Evolutionary conservation across 2,329 filamentous ascomycete species (phyloP).

Genomic region (Periconia digitata): DNA sequence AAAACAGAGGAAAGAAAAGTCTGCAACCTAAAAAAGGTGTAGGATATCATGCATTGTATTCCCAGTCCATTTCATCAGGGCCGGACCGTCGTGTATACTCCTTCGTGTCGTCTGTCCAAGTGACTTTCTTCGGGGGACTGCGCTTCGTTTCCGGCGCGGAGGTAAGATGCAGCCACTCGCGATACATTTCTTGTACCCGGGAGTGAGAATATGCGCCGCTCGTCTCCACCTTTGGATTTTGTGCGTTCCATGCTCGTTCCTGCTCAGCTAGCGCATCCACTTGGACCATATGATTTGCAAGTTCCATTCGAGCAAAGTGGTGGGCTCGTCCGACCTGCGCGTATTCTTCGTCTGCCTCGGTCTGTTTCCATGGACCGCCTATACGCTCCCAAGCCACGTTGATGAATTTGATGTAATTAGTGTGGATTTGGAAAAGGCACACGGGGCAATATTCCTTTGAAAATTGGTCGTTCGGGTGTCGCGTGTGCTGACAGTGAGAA

Average conservation of each 20-base stretch:
- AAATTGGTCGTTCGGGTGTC: background rate
- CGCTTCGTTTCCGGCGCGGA: background rate
- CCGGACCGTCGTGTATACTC: background rate
- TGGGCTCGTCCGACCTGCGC: background rate
- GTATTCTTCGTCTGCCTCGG: background rate
- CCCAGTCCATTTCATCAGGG: conserved; percentile 2
- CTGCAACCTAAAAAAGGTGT: too few relatives aligned
- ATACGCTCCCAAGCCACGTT: background rate
- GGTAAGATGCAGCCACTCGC: background rate
- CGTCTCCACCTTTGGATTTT: background rate
- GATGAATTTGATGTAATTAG: conserved; percentile 1
- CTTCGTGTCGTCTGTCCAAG: background rate
- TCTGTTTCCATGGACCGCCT: background rate
- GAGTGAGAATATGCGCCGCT: background rate
- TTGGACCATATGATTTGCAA: background rate
- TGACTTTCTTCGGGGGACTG: background rate
- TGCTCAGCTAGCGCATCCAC: background rate
- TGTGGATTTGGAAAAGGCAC: background rate
- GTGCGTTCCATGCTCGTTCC: background rate
- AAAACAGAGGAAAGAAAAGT: too few relatives aligned
- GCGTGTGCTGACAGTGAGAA: background rate
- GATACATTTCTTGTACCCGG: background rate
- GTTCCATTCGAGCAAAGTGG: background rate
- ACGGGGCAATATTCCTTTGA: background rate
- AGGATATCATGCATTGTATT: background rate